These are phyloP conservation scores for Chalciporus chontae DNA, from an alignment of 768 basidiomycete genomes.

Conservation along the genomic window DNA sequence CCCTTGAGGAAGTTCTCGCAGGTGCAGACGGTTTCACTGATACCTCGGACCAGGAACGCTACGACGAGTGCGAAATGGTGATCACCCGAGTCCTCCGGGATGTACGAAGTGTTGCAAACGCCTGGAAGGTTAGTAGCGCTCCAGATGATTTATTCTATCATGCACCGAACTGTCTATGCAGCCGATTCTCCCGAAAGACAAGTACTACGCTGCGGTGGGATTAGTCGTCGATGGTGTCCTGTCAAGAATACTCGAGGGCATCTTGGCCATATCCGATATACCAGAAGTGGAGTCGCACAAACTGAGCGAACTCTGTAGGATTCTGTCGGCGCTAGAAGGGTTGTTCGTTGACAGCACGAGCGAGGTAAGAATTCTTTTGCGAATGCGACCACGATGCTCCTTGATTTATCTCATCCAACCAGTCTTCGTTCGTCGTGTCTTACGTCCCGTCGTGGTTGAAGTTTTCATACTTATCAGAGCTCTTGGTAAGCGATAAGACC, in stretches of 20 bases:
- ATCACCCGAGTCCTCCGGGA: constrained; percentile 60
- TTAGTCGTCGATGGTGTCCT: constrained; percentile 65
- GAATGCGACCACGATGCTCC: neutral
- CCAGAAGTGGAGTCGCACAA: constrained; percentile 83
- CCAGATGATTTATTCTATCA: neutral
- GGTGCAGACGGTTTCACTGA: constrained; percentile 64
- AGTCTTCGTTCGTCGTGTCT: constrained; percentile 74
- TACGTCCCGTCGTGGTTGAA: constrained; percentile 95
- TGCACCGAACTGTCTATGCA: constrained; percentile 27
- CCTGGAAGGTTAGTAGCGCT: constrained; percentile 63
- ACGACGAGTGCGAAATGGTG: constrained; percentile 70
- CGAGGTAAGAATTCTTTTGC: constrained; percentile 40
- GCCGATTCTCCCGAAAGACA: constrained; percentile 66
- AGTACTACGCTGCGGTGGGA: constrained; percentile 72
- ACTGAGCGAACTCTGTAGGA: constrained; percentile 77
- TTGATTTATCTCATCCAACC: constrained; percentile 2
- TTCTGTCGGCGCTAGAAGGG: constrained; percentile 75
- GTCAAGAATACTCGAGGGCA: constrained; percentile 62
- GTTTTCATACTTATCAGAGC: constrained; percentile 89
- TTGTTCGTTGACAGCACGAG: constrained; percentile 68
- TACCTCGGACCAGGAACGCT: constrained; percentile 68
- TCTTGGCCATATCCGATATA: constrained; percentile 80
- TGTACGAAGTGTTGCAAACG: constrained; percentile 58
- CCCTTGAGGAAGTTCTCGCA: constrained; percentile 41
- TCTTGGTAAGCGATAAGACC: constrained; percentile 57